Base-by-base conservation (phyloP, 1,139 yeast genomes). In the Debaryomyces robertsiae region DNA sequence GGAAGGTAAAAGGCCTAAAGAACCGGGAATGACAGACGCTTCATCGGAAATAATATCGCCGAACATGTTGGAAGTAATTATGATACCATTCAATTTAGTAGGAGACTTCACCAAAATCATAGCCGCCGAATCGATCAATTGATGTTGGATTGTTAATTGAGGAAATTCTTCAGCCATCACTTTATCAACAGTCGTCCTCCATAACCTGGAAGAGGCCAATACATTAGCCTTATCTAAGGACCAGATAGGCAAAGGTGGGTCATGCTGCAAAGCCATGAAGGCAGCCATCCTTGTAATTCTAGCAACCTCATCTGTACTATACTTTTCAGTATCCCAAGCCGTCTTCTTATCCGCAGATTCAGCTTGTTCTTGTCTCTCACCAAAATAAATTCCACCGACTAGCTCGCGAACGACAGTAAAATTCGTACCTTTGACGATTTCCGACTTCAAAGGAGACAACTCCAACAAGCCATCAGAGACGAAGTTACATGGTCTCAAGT, bases 281-380 rank as follows among this genome's bases (percentile, higher is more conserved):
- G 96, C 98, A 37, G 98, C 98, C 97, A 93, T 91, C 66, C 98
- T 80, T 31, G 97, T 89, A 64, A 93, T 90, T 64, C 98, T 82
- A 61, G 89, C 83, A 39, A 93, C 95, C 69, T 93, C 98, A 32
- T 83, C 77, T 27, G 90, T 95, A 28, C 93, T 73, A 69, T 93
- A 93, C 52, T 87, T 78, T 67, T 93, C 98, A 42, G 96, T 88
- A 63, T 93, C 98, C 79, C 93, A 81, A 23, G 98, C 98, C 42
- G 81, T 78, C 45, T 63, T 52, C 18, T 61, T 57, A 52, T 71
- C 75, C 38, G 87, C 87, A 38, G 81, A 77, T 38, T 93, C 95
- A 39, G 82, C 86, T 60, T 90, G 97, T 71, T 93, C 98, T 58
- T 79, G 79, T 67, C 98, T 81, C 58, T 89, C 94, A 49, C 98